Evolutionary conservation across 2,329 filamentous ascomycete species (phyloP).

Genomic region (Cucurbitaria berberidis): DNA sequence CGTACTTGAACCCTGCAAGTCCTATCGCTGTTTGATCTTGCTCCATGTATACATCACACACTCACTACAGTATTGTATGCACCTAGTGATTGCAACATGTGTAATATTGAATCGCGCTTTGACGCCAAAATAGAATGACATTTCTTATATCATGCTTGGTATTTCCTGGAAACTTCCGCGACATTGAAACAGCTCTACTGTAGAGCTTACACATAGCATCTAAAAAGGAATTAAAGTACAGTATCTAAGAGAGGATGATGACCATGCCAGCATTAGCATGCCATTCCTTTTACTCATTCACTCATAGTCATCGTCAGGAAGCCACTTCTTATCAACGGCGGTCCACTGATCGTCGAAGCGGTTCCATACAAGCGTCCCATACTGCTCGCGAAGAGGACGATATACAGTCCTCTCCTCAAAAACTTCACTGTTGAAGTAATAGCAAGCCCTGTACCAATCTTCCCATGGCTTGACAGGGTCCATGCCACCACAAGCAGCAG

Average conservation of each 20-base stretch:
- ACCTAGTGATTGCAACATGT: background rate
- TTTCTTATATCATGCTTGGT: too few relatives aligned
- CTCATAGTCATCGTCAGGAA: too few relatives aligned
- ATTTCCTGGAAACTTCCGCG: too few relatives aligned
- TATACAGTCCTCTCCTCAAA: background rate
- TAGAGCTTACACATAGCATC: too few relatives aligned
- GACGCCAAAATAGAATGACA: too few relatives aligned
- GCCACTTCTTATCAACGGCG: background rate
- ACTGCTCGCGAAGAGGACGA: background rate
- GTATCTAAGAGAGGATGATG: too few relatives aligned
- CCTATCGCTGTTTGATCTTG: slow-evolving; percentile 14
- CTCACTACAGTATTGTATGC: background rate
- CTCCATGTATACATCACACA: background rate
- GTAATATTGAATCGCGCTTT: background rate
- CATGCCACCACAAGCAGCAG: background rate
- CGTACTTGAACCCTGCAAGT: slow-evolving; percentile 19
- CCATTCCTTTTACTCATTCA: too few relatives aligned
- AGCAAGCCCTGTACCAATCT: slow-evolving; percentile 1
- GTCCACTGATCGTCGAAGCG: background rate
- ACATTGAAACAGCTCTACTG: too few relatives aligned
- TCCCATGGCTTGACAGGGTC: background rate
- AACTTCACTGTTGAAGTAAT: background rate
- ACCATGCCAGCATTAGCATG: too few relatives aligned
- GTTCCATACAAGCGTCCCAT: background rate
- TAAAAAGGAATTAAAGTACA: too few relatives aligned